Base-by-base conservation (phyloP, 2,329 filamentous ascomycete species). In the Claviceps sp. region DNA sequence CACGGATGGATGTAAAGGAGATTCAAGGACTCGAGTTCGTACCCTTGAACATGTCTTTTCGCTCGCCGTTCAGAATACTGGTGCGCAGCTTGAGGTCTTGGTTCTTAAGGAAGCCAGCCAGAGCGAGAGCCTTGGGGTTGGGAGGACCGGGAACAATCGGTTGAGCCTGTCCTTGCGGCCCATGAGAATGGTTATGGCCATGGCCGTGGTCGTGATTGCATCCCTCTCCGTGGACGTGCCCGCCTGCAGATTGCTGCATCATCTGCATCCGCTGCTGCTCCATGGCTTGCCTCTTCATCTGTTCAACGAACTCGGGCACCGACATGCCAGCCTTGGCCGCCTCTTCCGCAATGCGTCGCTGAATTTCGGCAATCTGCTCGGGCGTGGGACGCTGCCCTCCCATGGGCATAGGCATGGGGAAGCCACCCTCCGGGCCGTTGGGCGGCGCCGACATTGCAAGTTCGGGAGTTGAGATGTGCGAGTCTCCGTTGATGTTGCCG, bases 41-140 rank as follows among this genome's bases (percentile, higher is more conserved):
- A 91, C 88, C 89, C 77, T 85, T 86, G 70, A 98, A 97, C 87
- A 98, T 94, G 59, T 98, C 91, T 72, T 95, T 97, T 62, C 93
- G 81, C 76, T 96, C 90, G 62, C 93, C 93, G 59, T 96, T 90
- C 58, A 97, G 79, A 57, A 98, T 94, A 66, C 87, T 91, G 18
- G 90, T 96, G 57, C 93, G 78, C 18, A 80, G 77, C 77, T 98
- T 98, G 58, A 98, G 72, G 54, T 93, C 81, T 70, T 96, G 90
- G 54, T 78, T 69, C 59, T 83, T 82, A 54, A 98, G 72, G 70
- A 95, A 98, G 63, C 88, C 85, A 59, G 93, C 94, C 51, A 98
- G 78, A 8, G 90, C 89, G 46, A 97, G 71, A 20, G 89, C 90
- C 62, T 89, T 82, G 41, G 91, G 91, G 61, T 95, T 93, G 5